Conservation (phyloP, 768 basidiomycete species). For the Gautieria morchelliformis region DNA sequence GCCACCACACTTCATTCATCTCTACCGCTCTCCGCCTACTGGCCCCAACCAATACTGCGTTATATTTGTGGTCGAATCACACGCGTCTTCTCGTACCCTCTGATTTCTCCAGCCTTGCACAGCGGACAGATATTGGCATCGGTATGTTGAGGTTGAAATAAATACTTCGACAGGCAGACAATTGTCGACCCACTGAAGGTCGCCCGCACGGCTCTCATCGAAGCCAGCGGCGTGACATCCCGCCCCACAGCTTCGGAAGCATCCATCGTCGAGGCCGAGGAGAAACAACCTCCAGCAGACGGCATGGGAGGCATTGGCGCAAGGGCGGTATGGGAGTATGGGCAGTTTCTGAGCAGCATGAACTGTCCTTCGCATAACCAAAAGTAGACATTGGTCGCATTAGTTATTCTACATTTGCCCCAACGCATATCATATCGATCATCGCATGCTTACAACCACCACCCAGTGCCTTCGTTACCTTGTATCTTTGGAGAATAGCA, state of each 20-base stretch:
- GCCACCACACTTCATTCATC: too few species aligned
- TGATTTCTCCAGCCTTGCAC: too few species aligned
- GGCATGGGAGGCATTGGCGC: slow-evolving; percentile 49
- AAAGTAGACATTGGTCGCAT: not conserved
- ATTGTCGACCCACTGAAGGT: slow-evolving; percentile 97
- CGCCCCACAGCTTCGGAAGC: slow-evolving; percentile 89
- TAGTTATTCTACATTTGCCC: not conserved
- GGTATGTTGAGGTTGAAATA: too few species aligned
- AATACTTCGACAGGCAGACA: too few species aligned
- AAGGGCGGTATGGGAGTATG: slow-evolving; percentile 50
- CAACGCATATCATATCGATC: not conserved
- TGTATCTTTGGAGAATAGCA: not conserved
- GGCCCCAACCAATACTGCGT: too few species aligned
- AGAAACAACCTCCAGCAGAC: slow-evolving; percentile 52
- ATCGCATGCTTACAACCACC: not conserved
- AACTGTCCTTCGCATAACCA: not conserved
- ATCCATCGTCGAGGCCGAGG: slow-evolving; percentile 85
- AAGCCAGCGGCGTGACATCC: slow-evolving; percentile 89
- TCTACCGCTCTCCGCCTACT: too few species aligned
- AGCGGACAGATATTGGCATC: too few species aligned
- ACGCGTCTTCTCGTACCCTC: too few species aligned
- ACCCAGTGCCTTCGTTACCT: not conserved
- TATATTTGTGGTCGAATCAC: too few species aligned
- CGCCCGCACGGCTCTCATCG: slow-evolving; percentile 84
- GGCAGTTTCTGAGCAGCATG: slow-evolving; percentile 24